These are phyloP conservation scores for Fusarium redolens DNA, from an alignment of 2,329 filamentous ascomycete genomes.

Conservation along the genomic window DNA sequence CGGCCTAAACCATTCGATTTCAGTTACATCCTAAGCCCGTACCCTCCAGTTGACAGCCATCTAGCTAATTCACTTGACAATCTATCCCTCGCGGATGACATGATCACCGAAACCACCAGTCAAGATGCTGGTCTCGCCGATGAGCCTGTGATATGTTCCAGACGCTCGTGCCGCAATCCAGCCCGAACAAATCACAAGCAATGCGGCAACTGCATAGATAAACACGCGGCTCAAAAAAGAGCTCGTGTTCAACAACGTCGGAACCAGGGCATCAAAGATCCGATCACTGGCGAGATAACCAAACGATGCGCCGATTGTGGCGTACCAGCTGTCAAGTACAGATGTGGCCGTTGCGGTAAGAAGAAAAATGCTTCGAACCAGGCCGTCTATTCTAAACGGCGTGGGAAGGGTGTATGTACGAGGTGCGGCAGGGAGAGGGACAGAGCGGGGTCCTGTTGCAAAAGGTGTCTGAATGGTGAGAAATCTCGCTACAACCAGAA, in stretches of 20 bases:
- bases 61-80: background rate
- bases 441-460: background rate
- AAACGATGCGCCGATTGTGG: background rate
- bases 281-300: background rate
- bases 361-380: rapidly evolving
- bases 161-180: background rate
- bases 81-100: background rate
- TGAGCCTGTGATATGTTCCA: background rate
- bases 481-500: background rate
- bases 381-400: background rate
- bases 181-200: background rate
- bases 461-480: background rate
- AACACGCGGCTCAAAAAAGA: rapidly evolving
- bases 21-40: background rate
- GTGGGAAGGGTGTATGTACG: background rate
- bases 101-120: background rate
- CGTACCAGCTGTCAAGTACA: background rate
- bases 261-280: background rate
- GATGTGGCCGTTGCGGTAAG: background rate
- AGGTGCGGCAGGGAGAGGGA: background rate
- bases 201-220: background rate
- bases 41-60: background rate
- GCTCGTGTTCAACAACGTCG: background rate
- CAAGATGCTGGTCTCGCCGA: background rate
- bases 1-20: background rate